These are phyloP conservation scores for Waltergamsia citrina DNA, from an alignment of 2,329 filamentous ascomycete species.

Conservation along the genomic window DNA sequence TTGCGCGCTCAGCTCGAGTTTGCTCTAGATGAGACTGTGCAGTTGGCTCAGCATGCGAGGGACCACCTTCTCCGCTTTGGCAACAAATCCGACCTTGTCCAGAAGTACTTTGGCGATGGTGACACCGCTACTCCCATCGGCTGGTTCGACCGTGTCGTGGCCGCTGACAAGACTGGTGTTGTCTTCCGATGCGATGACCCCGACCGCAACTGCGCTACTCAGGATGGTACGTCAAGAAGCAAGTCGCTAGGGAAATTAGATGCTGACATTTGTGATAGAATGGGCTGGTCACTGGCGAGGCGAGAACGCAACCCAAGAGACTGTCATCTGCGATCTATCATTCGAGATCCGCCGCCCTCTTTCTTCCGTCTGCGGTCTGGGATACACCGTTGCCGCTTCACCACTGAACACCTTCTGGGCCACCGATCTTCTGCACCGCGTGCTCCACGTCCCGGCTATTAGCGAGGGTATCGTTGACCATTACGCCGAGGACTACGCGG, in stretches of 20 bases:
- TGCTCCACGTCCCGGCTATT: constrained; percentile 53
- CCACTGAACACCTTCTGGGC: constrained; percentile 55
- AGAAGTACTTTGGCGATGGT: constrained; percentile 57
- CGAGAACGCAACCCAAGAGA: constrained; percentile 53
- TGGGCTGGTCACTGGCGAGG: constrained; percentile 64
- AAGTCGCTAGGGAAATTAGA: too few relatives aligned
- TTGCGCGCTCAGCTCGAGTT: constrained; percentile 43
- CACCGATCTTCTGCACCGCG: constrained; percentile 56
- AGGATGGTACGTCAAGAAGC: constrained; percentile 30
- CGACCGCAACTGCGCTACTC: constrained; percentile 51
- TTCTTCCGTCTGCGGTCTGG: constrained; percentile 48
- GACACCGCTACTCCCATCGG: constrained; percentile 50
- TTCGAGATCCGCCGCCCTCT: constrained; percentile 49
- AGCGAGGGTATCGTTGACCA: constrained; percentile 53
- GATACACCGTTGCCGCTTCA: constrained; percentile 50
- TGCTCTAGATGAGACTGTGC: constrained; percentile 48
- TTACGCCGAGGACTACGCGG: constrained; percentile 49
- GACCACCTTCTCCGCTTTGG: constrained; percentile 52
- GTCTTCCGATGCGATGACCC: constrained; percentile 61
- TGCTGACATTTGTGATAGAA: constrained; percentile 24
- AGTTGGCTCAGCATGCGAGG: constrained; percentile 49
- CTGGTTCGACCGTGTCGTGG: constrained; percentile 51
- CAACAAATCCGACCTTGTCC: constrained; percentile 46
- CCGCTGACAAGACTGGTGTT: constrained; percentile 44
- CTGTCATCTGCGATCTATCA: constrained; percentile 58